Conservation (phyloP, 2,329 filamentous ascomycete species). For the Fusarium sp. region DNA sequence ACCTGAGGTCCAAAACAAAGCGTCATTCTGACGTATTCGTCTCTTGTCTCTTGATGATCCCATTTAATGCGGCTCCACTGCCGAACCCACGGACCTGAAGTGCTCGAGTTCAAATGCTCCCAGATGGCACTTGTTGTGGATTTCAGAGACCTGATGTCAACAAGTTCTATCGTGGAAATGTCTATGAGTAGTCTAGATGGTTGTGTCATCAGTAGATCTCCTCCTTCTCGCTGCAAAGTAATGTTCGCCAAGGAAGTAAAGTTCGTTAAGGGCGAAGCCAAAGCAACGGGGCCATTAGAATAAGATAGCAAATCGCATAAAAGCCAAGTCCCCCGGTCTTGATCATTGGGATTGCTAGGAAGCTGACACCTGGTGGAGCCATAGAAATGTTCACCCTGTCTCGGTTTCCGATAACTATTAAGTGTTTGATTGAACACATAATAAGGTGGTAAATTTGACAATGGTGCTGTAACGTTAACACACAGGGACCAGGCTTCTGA, state of each 20-base stretch:
- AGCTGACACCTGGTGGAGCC: not conserved
- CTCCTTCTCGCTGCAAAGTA: too few species aligned
- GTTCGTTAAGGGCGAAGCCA: not conserved
- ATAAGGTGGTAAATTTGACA: not conserved
- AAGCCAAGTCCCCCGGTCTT: not conserved
- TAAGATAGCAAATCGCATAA: not conserved
- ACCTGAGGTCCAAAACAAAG: not conserved
- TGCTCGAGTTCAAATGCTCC: not conserved
- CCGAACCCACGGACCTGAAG: not conserved
- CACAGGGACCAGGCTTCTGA: not conserved
- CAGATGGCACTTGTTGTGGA: not conserved
- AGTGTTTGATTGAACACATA: rapidly evolving
- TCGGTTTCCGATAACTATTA: rapidly evolving
- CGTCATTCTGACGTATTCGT: not conserved
- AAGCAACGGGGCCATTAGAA: too few species aligned
- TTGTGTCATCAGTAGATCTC: too few species aligned
- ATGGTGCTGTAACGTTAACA: not conserved
- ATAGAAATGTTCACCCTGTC: not conserved
- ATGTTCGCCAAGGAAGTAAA: not conserved
- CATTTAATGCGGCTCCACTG: not conserved
- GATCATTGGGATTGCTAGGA: not conserved
- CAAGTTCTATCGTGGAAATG: not conserved
- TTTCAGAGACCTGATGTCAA: too few species aligned
- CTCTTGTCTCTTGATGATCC: too few species aligned
- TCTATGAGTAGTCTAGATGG: not conserved